A percentile compares a stretch with the other conserved stretches of the same genome.
Evolutionary conservation across 129 eudicot genomes (phyloP).

Genomic region (Heracleum sosnowskyi): DNA sequence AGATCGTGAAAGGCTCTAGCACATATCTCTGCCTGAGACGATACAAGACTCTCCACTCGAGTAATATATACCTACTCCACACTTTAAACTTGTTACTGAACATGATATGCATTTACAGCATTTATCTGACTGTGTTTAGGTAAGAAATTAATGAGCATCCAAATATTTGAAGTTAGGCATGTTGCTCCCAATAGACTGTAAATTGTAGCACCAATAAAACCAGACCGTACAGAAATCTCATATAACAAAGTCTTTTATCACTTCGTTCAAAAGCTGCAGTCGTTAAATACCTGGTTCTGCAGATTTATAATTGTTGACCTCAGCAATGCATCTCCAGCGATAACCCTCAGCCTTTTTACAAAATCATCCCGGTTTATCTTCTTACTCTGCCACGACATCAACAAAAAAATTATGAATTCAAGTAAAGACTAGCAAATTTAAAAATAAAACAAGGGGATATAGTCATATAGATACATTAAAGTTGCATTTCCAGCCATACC

Average conservation of each 20-base stretch:
- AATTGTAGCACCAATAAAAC: background rate
- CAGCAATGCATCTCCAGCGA: slow-evolving; percentile 35
- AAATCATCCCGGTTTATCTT: slow-evolving; percentile 34
- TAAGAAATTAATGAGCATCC: background rate
- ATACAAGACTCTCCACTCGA: too few species aligned
- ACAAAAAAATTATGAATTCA: background rate
- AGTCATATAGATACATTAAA: background rate
- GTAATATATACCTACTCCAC: too few species aligned
- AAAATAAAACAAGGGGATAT: too few species aligned
- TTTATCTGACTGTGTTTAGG: background rate
- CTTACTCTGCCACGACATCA: slow-evolving; percentile 16
- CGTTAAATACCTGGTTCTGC: slow-evolving; percentile 24
- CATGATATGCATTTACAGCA: background rate
- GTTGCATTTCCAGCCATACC: slow-evolving; percentile 18
- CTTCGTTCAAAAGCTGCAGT: background rate
- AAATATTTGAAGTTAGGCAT: background rate
- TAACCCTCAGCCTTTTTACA: slow-evolving; percentile 28
- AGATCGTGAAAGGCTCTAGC: background rate
- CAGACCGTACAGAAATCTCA: background rate
- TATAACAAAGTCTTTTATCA: background rate
- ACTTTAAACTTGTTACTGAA: too few species aligned
- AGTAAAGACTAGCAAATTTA: background rate
- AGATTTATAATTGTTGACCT: slow-evolving; percentile 21
- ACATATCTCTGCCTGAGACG: background rate
- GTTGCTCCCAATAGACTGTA: background rate